Percentiles rank a stretch among this genome's conserved stretches.
These are phyloP conservation scores for Cladosporium sp. DNA, from an alignment of 2,329 filamentous ascomycete species.

Conservation along the genomic window DNA sequence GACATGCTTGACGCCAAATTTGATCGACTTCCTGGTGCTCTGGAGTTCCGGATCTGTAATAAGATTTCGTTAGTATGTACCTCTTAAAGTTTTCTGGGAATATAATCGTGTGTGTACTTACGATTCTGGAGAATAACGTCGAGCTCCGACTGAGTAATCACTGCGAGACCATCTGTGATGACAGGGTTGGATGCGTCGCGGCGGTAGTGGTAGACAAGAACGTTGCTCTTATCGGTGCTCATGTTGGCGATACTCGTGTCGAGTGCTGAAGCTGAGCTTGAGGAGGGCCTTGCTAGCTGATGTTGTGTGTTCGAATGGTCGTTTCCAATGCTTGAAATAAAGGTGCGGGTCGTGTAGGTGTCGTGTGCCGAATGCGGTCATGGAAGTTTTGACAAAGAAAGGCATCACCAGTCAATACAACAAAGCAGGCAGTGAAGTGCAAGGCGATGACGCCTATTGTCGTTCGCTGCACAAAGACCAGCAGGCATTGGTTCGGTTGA, in stretches of 20 bases:
- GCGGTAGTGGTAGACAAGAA: conserved; percentile 25
- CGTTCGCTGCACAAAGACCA: too few species aligned
- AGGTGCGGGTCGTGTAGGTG: neutral
- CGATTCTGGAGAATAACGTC: conserved; percentile 15
- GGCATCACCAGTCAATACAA: neutral
- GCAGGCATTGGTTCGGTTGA: too few species aligned
- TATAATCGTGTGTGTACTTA: neutral
- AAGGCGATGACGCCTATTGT: too few species aligned
- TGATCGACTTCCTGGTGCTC: conserved; percentile 16
- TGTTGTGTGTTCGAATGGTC: too few species aligned
- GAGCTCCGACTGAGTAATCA: conserved; percentile 16
- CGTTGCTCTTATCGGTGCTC: conserved; percentile 14
- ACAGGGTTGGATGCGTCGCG: conserved; percentile 12
- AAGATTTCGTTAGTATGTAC: neutral
- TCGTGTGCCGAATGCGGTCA: neutral
- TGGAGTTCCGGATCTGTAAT: conserved; percentile 19
- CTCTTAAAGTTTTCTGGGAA: neutral
- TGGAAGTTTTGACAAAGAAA: neutral
- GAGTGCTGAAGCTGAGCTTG: neutral
- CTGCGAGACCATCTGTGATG: conserved; percentile 16
- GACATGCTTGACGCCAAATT: conserved; percentile 12
- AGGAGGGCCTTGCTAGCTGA: too few species aligned
- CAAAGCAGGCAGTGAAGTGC: neutral
- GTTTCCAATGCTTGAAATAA: neutral
- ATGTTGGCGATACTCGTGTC: neutral